These are phyloP conservation scores for Wallacemonas sp. DNA, from an alignment of 208 protist genomes.

Conservation along the genomic window DNA sequence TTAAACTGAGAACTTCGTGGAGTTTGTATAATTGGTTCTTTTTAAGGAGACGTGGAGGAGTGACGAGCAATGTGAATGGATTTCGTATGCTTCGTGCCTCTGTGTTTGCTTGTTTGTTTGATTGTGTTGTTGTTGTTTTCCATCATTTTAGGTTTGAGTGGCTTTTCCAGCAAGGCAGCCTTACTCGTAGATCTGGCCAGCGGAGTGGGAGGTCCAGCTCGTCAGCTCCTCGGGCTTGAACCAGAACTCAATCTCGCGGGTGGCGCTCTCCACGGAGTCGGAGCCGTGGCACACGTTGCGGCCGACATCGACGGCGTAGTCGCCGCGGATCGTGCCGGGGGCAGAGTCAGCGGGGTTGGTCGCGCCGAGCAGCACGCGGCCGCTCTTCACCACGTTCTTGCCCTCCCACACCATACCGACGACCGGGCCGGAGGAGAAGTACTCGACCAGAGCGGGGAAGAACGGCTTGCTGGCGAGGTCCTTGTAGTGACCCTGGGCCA, in stretches of 20 bases:
- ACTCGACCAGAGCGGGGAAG: constrained; percentile 93
- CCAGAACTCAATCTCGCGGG: constrained; percentile 97
- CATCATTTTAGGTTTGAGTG: constrained; percentile 1
- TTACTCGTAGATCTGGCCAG: constrained; percentile 87
- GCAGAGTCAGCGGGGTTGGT: constrained; percentile 94
- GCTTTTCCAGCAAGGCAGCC: neutral
- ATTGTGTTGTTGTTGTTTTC: constrained; percentile 9
- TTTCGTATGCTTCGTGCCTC: neutral
- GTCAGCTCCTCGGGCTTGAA: constrained; percentile 92
- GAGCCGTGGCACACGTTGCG: constrained; percentile 98
- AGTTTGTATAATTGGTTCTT: constrained; percentile 12
- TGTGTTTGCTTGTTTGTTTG: constrained; percentile 13
- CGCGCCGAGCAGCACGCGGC: constrained; percentile 94
- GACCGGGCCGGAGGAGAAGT: constrained; percentile 97
- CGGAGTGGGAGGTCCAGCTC: constrained; percentile 78
- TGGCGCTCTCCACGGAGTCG: constrained; percentile 93
- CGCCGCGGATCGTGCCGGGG: constrained; percentile 97
- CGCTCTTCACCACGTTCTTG: constrained; percentile 93
- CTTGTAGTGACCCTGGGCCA: constrained; percentile 90
- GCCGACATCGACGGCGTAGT: constrained; percentile 94
- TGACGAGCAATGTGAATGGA: neutral
- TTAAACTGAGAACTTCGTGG: constrained; percentile 6
- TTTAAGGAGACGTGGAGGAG: neutral
- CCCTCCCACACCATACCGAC: constrained; percentile 98
- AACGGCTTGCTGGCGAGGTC: constrained; percentile 93